A percentile compares a stretch with the other conserved stretches of the same genome.
phyloP scores from a whole-genome alignment of 441 rosid genomes.

The Theobroma grandiflorum region DNA sequence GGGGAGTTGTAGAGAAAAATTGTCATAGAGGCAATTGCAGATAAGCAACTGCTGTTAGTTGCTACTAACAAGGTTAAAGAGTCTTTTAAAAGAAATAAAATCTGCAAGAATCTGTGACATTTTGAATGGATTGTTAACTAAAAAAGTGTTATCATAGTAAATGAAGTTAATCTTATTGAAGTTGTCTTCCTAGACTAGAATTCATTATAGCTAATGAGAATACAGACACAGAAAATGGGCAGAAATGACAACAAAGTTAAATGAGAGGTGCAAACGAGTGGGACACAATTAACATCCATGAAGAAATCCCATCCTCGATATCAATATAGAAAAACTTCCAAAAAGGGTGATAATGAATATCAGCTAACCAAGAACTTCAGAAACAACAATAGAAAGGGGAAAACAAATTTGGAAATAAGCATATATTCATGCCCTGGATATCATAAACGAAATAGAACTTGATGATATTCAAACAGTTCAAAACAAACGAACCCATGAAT shows the following conservation, averaged over 20 bases:
- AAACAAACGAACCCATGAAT: conserved; percentile 6
- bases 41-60: neutral
- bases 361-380: neutral
- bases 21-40: neutral
- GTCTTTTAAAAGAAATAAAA: neutral
- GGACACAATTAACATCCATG: neutral
- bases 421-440: no score
- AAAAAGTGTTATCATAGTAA: neutral
- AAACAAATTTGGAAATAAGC: neutral
- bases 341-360: neutral
- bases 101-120: neutral
- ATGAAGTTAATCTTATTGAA: neutral
- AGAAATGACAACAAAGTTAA: neutral
- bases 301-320: neutral
- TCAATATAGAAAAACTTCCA: neutral
- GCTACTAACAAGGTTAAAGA: neutral
- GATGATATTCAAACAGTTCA: neutral
- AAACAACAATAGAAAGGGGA: neutral
- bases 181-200: neutral
- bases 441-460: neutral
- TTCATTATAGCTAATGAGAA: neutral
- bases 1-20: neutral
- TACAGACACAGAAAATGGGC: neutral
- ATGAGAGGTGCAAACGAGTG: conserved; percentile 9
- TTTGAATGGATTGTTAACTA: neutral